phyloP scores from a whole-genome alignment of 2,329 filamentous ascomycete species.

The Claviceps pusilla region DNA sequence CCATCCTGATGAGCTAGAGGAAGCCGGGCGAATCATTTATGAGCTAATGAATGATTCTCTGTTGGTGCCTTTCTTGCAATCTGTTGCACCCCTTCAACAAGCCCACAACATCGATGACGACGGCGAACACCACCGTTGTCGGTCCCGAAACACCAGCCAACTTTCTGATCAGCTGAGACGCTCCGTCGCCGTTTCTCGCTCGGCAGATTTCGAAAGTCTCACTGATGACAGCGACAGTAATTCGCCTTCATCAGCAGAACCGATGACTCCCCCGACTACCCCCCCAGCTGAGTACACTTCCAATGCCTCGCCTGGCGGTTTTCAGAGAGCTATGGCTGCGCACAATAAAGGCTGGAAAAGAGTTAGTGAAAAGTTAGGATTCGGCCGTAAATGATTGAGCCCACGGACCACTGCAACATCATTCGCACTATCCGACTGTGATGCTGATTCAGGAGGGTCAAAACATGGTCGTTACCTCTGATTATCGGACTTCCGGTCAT shows the following conservation, averaged over 20 bases:
- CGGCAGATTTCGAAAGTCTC: conserved; percentile 33
- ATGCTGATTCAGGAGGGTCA: conserved; percentile 21
- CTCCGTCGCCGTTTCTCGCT: conserved; percentile 29
- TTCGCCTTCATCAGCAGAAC: conserved; percentile 41
- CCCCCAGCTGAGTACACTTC: conserved; percentile 48
- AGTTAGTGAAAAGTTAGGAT: conserved; percentile 45
- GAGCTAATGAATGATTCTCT: conserved; percentile 97
- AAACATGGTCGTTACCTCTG: conserved; percentile 32
- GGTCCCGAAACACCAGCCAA: conserved; percentile 1
- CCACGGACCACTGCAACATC: conserved; percentile 29
- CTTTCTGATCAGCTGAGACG: conserved; percentile 7
- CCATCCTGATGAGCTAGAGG: conserved; percentile 59
- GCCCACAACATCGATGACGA: conserved; percentile 23
- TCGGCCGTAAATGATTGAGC: conserved; percentile 36
- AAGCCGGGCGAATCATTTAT: conserved; percentile 76
- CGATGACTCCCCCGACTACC: conserved; percentile 60
- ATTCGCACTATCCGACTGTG: conserved; percentile 22
- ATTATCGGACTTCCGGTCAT: conserved; percentile 12
- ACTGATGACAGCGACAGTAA: conserved; percentile 52
- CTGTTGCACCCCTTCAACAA: conserved; percentile 26
- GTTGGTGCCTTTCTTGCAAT: conserved; percentile 78
- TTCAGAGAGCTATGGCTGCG: conserved; percentile 39
- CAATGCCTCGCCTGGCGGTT: conserved; percentile 34
- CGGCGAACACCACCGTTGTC: conserved; percentile 18
- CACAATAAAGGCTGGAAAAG: conserved; percentile 50